A percentile compares a stretch with the other conserved stretches of the same genome.
Evolutionary conservation across 2,329 filamentous ascomycete species (phyloP).

Genomic region (Aspergillus alliaceus): DNA sequence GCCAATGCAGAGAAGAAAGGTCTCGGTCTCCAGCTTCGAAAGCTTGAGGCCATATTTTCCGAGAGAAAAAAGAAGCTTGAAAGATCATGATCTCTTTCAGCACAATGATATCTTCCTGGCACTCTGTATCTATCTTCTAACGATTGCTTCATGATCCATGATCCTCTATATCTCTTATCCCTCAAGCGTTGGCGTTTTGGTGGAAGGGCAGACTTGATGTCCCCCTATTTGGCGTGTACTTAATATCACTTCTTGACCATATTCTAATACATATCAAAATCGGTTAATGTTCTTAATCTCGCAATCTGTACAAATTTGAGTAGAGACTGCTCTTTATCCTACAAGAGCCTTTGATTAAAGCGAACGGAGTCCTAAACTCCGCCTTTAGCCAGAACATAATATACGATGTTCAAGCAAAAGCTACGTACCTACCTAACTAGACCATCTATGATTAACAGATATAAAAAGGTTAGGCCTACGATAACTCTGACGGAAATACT

Average conservation of each 20-base stretch:
- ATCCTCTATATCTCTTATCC: background rate
- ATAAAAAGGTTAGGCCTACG: too few species aligned
- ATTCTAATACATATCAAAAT: background rate
- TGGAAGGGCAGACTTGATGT: background rate
- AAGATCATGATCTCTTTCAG: constrained; percentile 16
- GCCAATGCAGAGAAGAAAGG: constrained; percentile 78
- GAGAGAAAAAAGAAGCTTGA: constrained; percentile 50
- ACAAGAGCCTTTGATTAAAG: too few species aligned
- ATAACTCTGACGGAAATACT: too few species aligned
- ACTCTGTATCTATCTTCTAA: constrained; percentile 3
- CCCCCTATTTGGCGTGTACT: background rate
- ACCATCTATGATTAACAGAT: too few species aligned
- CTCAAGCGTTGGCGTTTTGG: constrained; percentile 16
- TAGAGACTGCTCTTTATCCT: too few species aligned
- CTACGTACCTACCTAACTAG: too few species aligned
- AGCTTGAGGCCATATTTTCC: constrained; percentile 68
- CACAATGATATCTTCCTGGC: background rate
- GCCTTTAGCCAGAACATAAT: too few species aligned
- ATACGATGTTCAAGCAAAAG: too few species aligned
- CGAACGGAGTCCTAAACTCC: too few species aligned
- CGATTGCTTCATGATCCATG: constrained; percentile 5
- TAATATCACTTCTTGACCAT: background rate
- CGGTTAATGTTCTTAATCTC: background rate
- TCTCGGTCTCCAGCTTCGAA: constrained; percentile 54
- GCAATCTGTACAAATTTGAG: background rate